Evolutionary conservation across 139 green algal genomes (phyloP).

Genomic region (Microglena sp.): DNA sequence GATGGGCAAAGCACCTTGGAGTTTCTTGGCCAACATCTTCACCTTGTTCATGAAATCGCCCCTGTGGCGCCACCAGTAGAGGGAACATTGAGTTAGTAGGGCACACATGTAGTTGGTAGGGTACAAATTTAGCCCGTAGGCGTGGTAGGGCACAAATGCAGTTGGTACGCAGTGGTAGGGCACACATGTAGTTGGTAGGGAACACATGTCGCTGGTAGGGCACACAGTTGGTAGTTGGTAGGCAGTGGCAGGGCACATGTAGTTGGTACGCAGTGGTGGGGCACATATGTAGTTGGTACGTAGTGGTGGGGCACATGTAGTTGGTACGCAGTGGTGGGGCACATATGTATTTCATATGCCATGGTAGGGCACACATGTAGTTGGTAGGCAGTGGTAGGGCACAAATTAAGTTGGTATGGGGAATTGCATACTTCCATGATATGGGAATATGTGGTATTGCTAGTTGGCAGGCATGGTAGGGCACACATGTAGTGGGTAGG

Average conservation of each 20-base stretch:
- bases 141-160: not conserved
- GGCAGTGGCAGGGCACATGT: not conserved
- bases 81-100: not conserved
- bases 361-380: not conserved
- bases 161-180: not conserved
- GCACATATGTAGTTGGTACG: not conserved
- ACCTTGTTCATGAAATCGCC: slow-evolving; percentile 31
- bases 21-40: slow-evolving; percentile 42
- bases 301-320: not conserved
- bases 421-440: no score
- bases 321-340: not conserved
- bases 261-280: not conserved
- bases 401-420: no score
- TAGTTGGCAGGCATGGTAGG: no score
- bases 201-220: not conserved
- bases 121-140: not conserved
- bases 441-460: no score
- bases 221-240: no score
- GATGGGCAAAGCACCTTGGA: slow-evolving; percentile 58
- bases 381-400: no score
- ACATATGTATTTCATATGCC: not conserved
- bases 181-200: not conserved
- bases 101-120: not conserved
- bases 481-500: no score
- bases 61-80: not conserved